A percentile compares a stretch with the other conserved stretches of the same genome.
Evolutionary conservation across 164 flowering plant genomes (phyloP).

Genomic region (Warburgia ugandensis): DNA sequence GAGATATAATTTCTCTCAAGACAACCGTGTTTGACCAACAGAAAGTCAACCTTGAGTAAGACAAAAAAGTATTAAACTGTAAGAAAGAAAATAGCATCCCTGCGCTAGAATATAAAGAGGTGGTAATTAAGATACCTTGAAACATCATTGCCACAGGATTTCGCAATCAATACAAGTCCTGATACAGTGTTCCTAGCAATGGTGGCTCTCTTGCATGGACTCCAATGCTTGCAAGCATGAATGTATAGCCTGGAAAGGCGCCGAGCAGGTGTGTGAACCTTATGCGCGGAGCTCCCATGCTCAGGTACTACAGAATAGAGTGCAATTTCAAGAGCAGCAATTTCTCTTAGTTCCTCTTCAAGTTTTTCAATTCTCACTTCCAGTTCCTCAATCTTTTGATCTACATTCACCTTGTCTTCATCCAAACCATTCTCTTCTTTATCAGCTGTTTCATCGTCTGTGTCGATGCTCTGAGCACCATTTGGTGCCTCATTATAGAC

Average conservation of each 20-base stretch:
- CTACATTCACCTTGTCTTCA: slow-evolving; percentile 33
- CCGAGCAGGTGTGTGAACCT: slow-evolving; percentile 96
- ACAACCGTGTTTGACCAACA: slow-evolving; percentile 92
- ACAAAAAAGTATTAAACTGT: slow-evolving; percentile 4
- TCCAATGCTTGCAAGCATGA: slow-evolving; percentile 92
- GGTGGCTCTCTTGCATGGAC: slow-evolving; percentile 68
- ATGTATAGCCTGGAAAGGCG: slow-evolving; percentile 92
- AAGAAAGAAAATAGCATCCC: slow-evolving; percentile 4
- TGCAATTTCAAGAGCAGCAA: slow-evolving; percentile 95
- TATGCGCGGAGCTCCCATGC: slow-evolving; percentile 97
- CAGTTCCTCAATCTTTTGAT: slow-evolving; percentile 64
- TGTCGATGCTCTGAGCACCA: slow-evolving; percentile 38
- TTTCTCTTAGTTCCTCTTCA: slow-evolving; percentile 89
- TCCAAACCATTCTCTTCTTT: slow-evolving; percentile 34
- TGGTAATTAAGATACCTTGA: slow-evolving; percentile 51
- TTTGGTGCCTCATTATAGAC: slow-evolving; percentile 45
- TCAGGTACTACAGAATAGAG: slow-evolving; percentile 92
- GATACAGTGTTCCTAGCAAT: slow-evolving; percentile 84
- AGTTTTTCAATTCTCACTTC: slow-evolving; percentile 71
- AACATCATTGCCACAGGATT: slow-evolving; percentile 90
- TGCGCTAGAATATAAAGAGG: neutral
- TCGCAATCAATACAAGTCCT: slow-evolving; percentile 80
- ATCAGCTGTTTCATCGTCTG: slow-evolving; percentile 45
- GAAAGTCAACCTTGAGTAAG: slow-evolving; percentile 64
- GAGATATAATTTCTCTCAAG: slow-evolving; percentile 75